Evolutionary conservation across 192 early-diverging fungal species (phyloP), one percentile per base, ranked within the genome.

Genomic region (Phlyctochytrium arcticum): DNA sequence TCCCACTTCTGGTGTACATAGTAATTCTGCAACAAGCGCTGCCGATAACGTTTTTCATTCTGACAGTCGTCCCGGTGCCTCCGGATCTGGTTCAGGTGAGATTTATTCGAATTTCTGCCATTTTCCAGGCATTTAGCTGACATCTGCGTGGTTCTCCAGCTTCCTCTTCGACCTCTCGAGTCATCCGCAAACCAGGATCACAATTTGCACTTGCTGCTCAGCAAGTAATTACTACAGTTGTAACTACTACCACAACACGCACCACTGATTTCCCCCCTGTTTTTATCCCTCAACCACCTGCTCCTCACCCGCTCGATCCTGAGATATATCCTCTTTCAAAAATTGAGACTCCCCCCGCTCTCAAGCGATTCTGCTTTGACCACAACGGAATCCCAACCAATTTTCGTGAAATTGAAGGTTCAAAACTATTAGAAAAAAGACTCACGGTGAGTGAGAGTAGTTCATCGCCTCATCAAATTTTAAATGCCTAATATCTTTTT

Each of bases 331-430:
- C 89, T 34, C 74, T 94, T 35, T 87, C 90, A 3, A 76, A 82
- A 29, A 80, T 83, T 27, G 82, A 85, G 3, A 90, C 90, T 5
- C 92, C 92, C 9, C 85, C 88, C 5, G 83, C 86, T 4, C 72
- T 94, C 47, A 88, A 90, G 75, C 78, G 81, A 54, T 90, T 94
- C 75, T 86, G 83, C 31, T 86, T 92, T 64, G 90, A 94, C 54
- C 64, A 89, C 34, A 84, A 87, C 70, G 90, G 89, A 12, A 78
- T 88, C 49, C 83, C 85, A 23, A 82, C 87, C 34, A 84, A 79
- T 71, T 88, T 93, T 57, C 57, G 77, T 24, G 84, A 88, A 65
- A 67, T 83, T 35, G 80, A 85, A 34, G 64, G 80, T 65, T 68
- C 68, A 26, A 84, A 88, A 50, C 62, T 70, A 39, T 60, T 76